Evolutionary conservation across 2,329 filamentous ascomycete species (phyloP), one percentile per base, ranked within the genome.

Genomic region (Ciborinia camelliae): DNA sequence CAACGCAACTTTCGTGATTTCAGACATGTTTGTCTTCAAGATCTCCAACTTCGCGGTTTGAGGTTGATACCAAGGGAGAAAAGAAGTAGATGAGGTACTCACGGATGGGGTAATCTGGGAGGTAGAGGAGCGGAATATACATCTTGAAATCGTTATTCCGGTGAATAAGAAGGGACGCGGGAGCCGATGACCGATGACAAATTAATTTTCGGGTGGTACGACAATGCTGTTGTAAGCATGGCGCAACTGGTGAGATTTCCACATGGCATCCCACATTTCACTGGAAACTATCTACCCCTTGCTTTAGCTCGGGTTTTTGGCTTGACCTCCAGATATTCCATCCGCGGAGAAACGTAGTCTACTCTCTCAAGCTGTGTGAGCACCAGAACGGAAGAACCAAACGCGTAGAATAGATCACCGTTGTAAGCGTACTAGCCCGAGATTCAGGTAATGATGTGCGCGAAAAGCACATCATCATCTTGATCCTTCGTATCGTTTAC

Each of bases 1-100:
- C 35, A 71, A 43, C 35, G 68, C 67, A 51, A 71, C 68, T 61
- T 67, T 66, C 47, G 67, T 69, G 32, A 71, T 70, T 64, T 58
- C 65, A 57, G 69, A 65, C 69, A 71, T 71, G 39, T 50, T 61
- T 45, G 65, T 64, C 28, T 63, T 43, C 50, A 26, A 20, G 15
- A 26, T 57, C 9, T 14, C n/a, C n/a, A n/a, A n/a, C n/a, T n/a
- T n/a, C n/a, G 39, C 28, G 7, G 1, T 43, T 48, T 64, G 18
- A 18, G n/a, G 54, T 65, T 48, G 14, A 47, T 53, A 26, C 8
- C 60, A 65, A 60, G 30, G 15, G n/a, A n/a, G 14, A 2, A n/a
- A 45, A 23, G 10, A 15, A 10, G 5, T 32, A 7, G 10, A 30
- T 30, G 37, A 50, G 30, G 41, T 30, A 0, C 10, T 50, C 15